A percentile compares a stretch with the other conserved stretches of the same genome.
Conservation (phyloP, 176 grass and related monocot species). For the Oryza glumipatula region DNA sequence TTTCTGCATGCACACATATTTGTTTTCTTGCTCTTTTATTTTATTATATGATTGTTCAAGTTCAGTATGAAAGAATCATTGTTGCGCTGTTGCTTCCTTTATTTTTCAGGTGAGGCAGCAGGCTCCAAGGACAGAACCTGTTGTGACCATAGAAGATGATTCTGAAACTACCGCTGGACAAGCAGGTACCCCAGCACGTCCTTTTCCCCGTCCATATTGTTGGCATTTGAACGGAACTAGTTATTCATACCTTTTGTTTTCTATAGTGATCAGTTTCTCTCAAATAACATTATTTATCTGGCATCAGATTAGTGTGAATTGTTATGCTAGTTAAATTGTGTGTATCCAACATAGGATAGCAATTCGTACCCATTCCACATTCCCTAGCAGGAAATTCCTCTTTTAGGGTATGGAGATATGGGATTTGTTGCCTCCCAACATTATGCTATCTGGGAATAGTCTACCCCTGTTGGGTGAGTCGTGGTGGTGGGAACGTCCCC, state of each 20-base stretch:
- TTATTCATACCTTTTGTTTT: conserved; percentile 11
- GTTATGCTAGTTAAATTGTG: conserved; percentile 6
- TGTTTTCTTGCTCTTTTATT: neutral
- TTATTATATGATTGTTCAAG: conserved; percentile 26
- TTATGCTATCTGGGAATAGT: neutral
- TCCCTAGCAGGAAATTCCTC: neutral
- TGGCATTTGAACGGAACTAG: conserved; percentile 13
- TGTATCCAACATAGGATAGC: neutral
- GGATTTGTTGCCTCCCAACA: neutral
- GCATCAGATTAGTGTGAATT: conserved; percentile 15
- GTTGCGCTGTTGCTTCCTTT: conserved; percentile 4
- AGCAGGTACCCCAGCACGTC: conserved; percentile 55
- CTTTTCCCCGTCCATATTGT: conserved; percentile 3
- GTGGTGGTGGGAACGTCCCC: neutral
- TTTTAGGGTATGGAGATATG: neutral
- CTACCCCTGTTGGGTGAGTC: neutral
- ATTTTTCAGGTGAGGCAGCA: conserved; percentile 52
- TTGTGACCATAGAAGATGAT: conserved; percentile 92
- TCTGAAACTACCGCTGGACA: conserved; percentile 52
- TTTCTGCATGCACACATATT: conserved; percentile 11
- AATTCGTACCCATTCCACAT: neutral
- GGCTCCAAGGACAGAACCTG: conserved; percentile 24
- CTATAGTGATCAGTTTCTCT: conserved; percentile 28
- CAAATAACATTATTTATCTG: conserved; percentile 17
- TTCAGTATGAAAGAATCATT: neutral